A percentile compares a stretch with the other conserved stretches of the same genome.
Conservation (phyloP, 352 stramenopile species). For the Pythium myriotylum region DNA sequence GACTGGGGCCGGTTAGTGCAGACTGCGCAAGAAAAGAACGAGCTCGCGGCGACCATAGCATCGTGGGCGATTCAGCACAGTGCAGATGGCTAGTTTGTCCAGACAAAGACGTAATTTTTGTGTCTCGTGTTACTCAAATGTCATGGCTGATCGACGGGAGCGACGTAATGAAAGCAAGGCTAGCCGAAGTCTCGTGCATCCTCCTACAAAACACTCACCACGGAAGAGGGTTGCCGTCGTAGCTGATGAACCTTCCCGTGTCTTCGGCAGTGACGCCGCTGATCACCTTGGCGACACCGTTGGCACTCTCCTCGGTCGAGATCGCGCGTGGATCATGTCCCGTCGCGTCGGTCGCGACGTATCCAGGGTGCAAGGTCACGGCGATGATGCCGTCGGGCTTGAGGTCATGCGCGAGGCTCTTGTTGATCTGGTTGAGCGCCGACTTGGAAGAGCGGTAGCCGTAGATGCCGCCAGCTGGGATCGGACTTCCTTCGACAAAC, state of each 20-base stretch:
- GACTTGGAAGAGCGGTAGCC: slow-evolving; percentile 59
- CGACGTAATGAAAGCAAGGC: too few relatives aligned
- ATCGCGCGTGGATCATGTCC: not conserved
- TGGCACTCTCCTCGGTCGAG: not conserved
- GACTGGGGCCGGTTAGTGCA: too few relatives aligned
- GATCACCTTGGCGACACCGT: not conserved
- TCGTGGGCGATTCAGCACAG: too few relatives aligned
- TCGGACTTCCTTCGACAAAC: not conserved
- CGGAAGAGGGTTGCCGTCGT: not conserved
- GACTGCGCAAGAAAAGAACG: too few relatives aligned
- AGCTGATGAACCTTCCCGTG: not conserved
- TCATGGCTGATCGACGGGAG: too few relatives aligned
- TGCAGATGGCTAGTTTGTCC: too few relatives aligned
- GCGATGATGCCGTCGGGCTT: slow-evolving; percentile 37
- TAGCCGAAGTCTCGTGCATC: too few relatives aligned
- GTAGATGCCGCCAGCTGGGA: not conserved
- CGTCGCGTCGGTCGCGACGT: not conserved
- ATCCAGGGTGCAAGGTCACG: slow-evolving; percentile 43
- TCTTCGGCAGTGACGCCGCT: not conserved
- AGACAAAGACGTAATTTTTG: too few relatives aligned
- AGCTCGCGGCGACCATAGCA: too few relatives aligned
- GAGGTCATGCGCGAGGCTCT: slow-evolving; percentile 40
- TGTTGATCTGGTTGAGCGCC: slow-evolving; percentile 61
- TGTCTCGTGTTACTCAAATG: too few relatives aligned
- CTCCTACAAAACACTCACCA: too few relatives aligned